phyloP scores from a whole-genome alignment of 352 stramenopile genomes.

The Phytophthora crassamura region DNA sequence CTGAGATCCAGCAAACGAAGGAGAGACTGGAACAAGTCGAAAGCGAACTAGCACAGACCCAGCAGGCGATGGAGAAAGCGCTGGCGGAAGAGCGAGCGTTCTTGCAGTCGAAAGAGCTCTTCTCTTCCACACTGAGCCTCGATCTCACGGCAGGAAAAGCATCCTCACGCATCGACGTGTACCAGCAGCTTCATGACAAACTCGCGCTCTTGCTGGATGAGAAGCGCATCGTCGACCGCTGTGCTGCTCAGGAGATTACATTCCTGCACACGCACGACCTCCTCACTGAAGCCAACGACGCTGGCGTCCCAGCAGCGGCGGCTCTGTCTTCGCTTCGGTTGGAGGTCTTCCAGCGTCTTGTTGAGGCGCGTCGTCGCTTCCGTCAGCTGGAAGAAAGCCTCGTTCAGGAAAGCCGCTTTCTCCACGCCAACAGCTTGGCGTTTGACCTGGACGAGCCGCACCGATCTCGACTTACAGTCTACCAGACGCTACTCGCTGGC shows the following conservation, averaged over 20 bases:
- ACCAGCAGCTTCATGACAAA: slow-evolving; percentile 28
- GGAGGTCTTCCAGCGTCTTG: slow-evolving; percentile 26
- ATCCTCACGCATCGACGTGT: slow-evolving; percentile 27
- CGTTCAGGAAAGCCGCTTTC: slow-evolving; percentile 19
- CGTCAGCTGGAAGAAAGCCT: slow-evolving; percentile 18
- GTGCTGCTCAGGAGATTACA: slow-evolving; percentile 14
- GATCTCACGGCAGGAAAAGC: background rate
- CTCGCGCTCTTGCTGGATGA: slow-evolving; percentile 16
- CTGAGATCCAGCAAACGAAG: slow-evolving; percentile 6
- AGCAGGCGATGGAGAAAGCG: slow-evolving; percentile 13
- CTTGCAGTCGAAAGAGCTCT: slow-evolving; percentile 17
- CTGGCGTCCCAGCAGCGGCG: background rate
- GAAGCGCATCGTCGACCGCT: slow-evolving; percentile 12
- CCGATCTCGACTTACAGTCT: slow-evolving; percentile 46
- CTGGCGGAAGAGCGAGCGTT: slow-evolving; percentile 28
- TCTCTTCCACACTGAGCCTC: slow-evolving; percentile 16
- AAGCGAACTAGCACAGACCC: slow-evolving; percentile 18
- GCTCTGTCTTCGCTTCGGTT: slow-evolving; percentile 29
- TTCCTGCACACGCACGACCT: slow-evolving; percentile 25
- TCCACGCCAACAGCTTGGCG: slow-evolving; percentile 21
- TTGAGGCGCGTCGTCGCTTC: slow-evolving; percentile 5
- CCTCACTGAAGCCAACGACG: background rate
- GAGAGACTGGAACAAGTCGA: slow-evolving; percentile 23
- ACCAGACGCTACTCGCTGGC: slow-evolving; percentile 48
- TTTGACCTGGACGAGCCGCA: slow-evolving; percentile 15